These are phyloP conservation scores for Evernia prunastri DNA, from an alignment of 495 filamentous ascomycete species.

Conservation along the genomic window DNA sequence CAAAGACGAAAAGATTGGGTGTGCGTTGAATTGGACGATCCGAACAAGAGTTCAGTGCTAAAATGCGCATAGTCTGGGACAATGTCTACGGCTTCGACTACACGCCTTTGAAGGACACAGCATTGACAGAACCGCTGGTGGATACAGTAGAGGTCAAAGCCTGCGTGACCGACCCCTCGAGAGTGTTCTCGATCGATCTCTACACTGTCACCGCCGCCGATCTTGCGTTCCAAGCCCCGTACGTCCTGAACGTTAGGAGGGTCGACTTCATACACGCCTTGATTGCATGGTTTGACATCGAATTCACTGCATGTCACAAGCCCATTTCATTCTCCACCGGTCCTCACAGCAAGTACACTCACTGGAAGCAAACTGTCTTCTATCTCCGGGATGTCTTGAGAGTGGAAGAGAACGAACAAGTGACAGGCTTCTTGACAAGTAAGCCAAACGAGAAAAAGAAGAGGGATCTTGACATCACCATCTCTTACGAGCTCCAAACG, in stretches of 20 bases:
- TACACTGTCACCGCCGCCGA: constrained; percentile 69
- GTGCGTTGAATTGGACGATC: constrained; percentile 38
- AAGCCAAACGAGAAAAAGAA: constrained; percentile 90
- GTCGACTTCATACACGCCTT: constrained; percentile 91
- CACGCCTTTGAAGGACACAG: constrained; percentile 76
- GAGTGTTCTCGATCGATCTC: constrained; percentile 73
- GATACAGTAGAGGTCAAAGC: constrained; percentile 73
- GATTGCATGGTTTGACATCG: constrained; percentile 98
- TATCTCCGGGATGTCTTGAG: constrained; percentile 80
- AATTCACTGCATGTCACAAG: constrained; percentile 92
- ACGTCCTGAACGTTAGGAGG: constrained; percentile 62
- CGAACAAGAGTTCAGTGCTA: constrained; percentile 4
- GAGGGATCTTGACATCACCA: constrained; percentile 86
- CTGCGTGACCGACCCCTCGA: constrained; percentile 70
- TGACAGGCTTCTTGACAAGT: constrained; percentile 67
- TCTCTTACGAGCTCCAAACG: constrained; percentile 75
- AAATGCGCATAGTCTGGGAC: constrained; percentile 66
- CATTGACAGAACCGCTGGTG: constrained; percentile 77
- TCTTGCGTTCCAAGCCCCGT: constrained; percentile 68
- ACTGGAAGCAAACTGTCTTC: constrained; percentile 95
- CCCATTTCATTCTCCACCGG: constrained; percentile 78
- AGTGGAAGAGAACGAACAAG: constrained; percentile 67
- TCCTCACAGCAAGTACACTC: constrained; percentile 84
- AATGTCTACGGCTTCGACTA: constrained; percentile 99
- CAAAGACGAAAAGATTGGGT: constrained; percentile 82